phyloP scores from a whole-genome alignment of 768 basidiomycete species.

The Mrakia hoshinonis region DNA sequence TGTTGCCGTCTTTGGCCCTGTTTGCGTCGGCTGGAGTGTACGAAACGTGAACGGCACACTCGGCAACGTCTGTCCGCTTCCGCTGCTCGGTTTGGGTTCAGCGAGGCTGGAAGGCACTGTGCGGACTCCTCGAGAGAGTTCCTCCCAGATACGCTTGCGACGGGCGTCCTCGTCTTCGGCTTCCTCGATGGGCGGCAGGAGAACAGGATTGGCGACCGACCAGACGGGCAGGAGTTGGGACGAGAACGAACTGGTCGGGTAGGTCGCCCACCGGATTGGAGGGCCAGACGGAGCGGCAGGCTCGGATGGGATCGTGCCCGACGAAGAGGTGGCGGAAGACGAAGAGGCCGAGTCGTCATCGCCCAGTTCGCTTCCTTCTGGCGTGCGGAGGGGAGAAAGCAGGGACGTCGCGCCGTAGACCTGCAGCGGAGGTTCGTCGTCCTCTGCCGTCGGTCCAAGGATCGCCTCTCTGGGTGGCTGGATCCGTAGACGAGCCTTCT shows the following conservation, averaged over 20 bases:
- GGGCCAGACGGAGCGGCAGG: neutral
- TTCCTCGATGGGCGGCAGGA: constrained; percentile 30
- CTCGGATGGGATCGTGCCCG: constrained; percentile 12
- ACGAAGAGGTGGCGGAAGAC: constrained; percentile 5
- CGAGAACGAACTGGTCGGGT: constrained; percentile 55
- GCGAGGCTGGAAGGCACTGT: too few relatives aligned
- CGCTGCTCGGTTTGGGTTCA: too few relatives aligned
- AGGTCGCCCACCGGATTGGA: constrained; percentile 54
- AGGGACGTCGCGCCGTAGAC: constrained; percentile 37
- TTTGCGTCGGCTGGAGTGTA: too few relatives aligned
- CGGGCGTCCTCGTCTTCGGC: constrained; percentile 10
- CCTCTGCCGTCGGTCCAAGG: neutral
- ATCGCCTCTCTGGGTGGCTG: neutral
- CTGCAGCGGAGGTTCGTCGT: constrained; percentile 32
- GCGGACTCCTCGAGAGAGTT: neutral
- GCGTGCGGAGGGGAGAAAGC: constrained; percentile 30
- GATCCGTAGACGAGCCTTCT: constrained; percentile 49
- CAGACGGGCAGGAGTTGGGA: constrained; percentile 52
- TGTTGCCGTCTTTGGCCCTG: neutral
- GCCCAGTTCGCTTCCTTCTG: constrained; percentile 3
- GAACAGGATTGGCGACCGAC: constrained; percentile 44
- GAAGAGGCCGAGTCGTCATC: constrained; percentile 5
- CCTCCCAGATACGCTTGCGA: constrained; percentile 18
- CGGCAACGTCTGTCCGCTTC: too few relatives aligned
- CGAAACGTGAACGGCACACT: too few relatives aligned